Evolutionary conservation across 495 filamentous ascomycete genomes (phyloP).

Genomic region (Daldinia loculata): DNA sequence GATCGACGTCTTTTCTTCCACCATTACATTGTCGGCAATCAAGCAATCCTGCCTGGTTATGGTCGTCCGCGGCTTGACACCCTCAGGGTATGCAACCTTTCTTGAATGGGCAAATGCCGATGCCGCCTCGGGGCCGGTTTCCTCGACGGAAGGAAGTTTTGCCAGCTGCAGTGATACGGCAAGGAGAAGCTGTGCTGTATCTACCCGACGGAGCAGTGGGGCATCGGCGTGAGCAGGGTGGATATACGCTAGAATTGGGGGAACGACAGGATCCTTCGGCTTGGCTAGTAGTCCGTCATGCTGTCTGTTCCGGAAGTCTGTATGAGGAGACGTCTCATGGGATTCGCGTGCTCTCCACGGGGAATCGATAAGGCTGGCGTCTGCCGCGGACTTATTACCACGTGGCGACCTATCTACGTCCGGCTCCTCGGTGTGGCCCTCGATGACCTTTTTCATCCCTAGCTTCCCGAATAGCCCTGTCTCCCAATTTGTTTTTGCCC

Average conservation of each 20-base stretch:
- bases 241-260: slow-evolving; percentile 81
- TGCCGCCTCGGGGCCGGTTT: slow-evolving; percentile 62
- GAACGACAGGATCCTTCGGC: slow-evolving; percentile 53
- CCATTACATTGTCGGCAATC: slow-evolving; percentile 83
- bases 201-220: slow-evolving; percentile 83
- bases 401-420: slow-evolving; percentile 20
- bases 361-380: slow-evolving; percentile 31
- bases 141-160: slow-evolving; percentile 73
- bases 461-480: slow-evolving; percentile 79
- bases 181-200: slow-evolving; percentile 82
- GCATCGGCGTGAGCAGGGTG: slow-evolving; percentile 57
- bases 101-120: slow-evolving; percentile 76
- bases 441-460: slow-evolving; percentile 71
- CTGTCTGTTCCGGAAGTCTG: slow-evolving; percentile 31
- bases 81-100: slow-evolving; percentile 83
- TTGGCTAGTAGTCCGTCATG: slow-evolving; percentile 30
- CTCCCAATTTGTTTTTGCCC: slow-evolving; percentile 95
- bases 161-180: slow-evolving; percentile 85
- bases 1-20: slow-evolving; percentile 83
- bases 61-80: slow-evolving; percentile 76
- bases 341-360: slow-evolving; percentile 39
- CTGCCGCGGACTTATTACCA: slow-evolving; percentile 20
- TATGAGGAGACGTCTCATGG: slow-evolving; percentile 40
- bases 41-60: slow-evolving; percentile 80
- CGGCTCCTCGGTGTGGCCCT: slow-evolving; percentile 37